Evolutionary conservation across 306 rosid genomes (phyloP), one percentile per base, ranked within the genome.

Genomic region (Fragaria iinumae): DNA sequence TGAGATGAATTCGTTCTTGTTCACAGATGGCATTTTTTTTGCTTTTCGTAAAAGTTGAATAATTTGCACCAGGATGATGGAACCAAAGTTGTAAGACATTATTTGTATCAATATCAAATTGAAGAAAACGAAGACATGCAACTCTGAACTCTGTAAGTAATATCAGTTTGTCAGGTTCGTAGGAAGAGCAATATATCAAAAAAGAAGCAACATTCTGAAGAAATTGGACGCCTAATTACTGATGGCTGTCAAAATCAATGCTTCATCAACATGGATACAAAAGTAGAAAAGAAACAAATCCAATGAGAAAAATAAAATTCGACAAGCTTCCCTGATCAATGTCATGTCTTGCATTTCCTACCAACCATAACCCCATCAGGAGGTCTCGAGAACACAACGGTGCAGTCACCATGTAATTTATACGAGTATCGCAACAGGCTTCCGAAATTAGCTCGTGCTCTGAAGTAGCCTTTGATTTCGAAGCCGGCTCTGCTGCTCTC

Each of bases 391-490:
- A 89, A 43, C 85, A 86, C 76, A 63, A 92, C 43, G 29, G 16
- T 78, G 82, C 99, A 96, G 69, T 63, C 79, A 50, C 86, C 83
- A 44, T 88, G 88, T 25, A 96, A 79, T 72, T 88, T 87, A 79
- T 91, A 91, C 0, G 96, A 86, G 86, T 96, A 96, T 59, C 87
- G 80, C 17, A 92, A 50, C 71, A 96, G 77, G 69, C 87, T 75
- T 34, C 98, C 98, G 53, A 96, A 76, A 25, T 84, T 89, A 11
- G 98, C 88, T 41, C 90, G 84, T 23, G 96, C 97, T 45, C 91
- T 48, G 82, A 92, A 89, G 36, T 66, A 77, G 27, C 97, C 96
- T 63, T 50, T 87, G 41, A 96, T 81, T 1, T 89, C 84, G 43
- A 96, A 80, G 14, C 32, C 36, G n/a, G 90, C 84, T 2, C 90